Base-by-base conservation (phyloP, 2,329 filamentous ascomycete genomes). In the Claviceps sp. region DNA sequence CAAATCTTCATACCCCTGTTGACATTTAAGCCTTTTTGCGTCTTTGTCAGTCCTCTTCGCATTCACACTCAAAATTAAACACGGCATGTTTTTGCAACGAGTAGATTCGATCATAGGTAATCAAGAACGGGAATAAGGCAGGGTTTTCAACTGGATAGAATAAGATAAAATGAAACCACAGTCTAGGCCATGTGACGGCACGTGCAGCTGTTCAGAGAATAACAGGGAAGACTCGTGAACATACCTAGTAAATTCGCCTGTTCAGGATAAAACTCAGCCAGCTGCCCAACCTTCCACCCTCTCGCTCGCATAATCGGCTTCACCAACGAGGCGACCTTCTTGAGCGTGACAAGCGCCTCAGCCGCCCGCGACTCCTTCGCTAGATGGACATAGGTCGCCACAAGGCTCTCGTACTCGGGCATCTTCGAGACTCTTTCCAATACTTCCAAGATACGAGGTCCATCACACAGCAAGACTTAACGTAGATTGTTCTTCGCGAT, bases 261-360 rank as follows among this genome's bases (percentile, higher is more conserved):
- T 13, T 80, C 73, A 1, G 91, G 91, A 55, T 87, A 86, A 68
- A 97, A 95, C 65, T 97, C 91, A 48, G 83, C 81, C 16, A 97
- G 76, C 47, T 86, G 79, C 30, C 78, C 76, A 37, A 97, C 87
- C 56, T 74, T 84, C 87, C 89, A 97, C 52, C 76, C 76, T 44
- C 87, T 81, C 47, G 88, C 88, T 57, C 88, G 78, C 90, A 97
- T 97, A 56, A 97, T 87, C 18, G 91, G 91, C 66, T 95, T 96
- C 55, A 96, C 90, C 53, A 94, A 70, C 26, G 89, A 95, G 2
- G 88, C 88, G 42, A 94, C 77, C 67, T 86, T 90, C 61, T 82
- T 85, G 24, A 97, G 75, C 53, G 79, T 80, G 38, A 79, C 68
- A 18, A 79, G 63, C 14, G 77, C 77, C 54, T 79, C 76, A 16